These are phyloP conservation scores for Aspergillus ochraceoroseus DNA, from an alignment of 2,329 filamentous ascomycete species.

Conservation along the genomic window DNA sequence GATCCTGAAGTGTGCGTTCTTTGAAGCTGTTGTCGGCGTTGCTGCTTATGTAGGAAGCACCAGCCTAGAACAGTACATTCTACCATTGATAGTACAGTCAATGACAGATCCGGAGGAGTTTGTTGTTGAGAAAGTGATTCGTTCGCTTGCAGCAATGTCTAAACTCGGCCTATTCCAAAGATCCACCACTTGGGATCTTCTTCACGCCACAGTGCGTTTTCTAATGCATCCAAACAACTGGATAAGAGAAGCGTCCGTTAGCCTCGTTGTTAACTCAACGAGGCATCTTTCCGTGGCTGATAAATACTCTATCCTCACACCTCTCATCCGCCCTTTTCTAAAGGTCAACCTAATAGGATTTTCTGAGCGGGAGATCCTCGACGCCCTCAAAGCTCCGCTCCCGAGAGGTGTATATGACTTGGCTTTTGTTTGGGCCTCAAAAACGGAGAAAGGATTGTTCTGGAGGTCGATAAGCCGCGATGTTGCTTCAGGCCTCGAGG, in stretches of 20 bases:
- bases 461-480: slow-evolving; percentile 74
- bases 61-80: slow-evolving; percentile 87
- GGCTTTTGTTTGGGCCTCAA: slow-evolving; percentile 77
- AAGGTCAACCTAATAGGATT: slow-evolving; percentile 67
- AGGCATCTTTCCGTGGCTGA: slow-evolving; percentile 74
- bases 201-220: slow-evolving; percentile 77
- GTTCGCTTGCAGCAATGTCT: slow-evolving; percentile 83
- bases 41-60: slow-evolving; percentile 83
- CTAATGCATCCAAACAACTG: slow-evolving; percentile 91
- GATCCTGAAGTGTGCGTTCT: slow-evolving; percentile 94
- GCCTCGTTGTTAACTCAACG: slow-evolving; percentile 74
- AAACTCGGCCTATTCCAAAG: slow-evolving; percentile 81
- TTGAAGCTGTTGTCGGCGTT: slow-evolving; percentile 90
- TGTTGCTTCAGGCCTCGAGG: slow-evolving; percentile 63
- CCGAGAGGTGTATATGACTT: slow-evolving; percentile 77
- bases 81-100: slow-evolving; percentile 93
- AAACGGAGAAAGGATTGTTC: slow-evolving; percentile 74
- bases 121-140: slow-evolving; percentile 83
- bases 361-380: slow-evolving; percentile 68
- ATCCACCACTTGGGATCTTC: slow-evolving; percentile 78
- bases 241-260: slow-evolving; percentile 84
- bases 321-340: slow-evolving; percentile 74
- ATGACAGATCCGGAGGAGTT: slow-evolving; percentile 89
- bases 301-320: slow-evolving; percentile 73
- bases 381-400: slow-evolving; percentile 76